phyloP scores from a whole-genome alignment of 306 rosid genomes.

The Albizia julibrissin region DNA sequence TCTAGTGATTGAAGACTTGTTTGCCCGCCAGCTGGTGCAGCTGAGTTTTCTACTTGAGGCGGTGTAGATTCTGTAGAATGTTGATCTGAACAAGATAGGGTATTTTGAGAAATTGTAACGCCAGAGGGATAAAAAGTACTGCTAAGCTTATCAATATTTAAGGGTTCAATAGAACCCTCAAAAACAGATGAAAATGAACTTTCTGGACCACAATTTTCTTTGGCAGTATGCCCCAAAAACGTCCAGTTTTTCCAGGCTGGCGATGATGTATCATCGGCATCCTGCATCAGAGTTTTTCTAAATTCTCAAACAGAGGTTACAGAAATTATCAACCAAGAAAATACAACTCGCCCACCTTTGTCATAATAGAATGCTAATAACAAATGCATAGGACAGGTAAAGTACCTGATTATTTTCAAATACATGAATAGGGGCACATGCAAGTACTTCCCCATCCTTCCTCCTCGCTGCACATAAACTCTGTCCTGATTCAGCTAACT shows the following conservation, averaged over 20 bases:
- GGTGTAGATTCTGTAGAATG: conserved; percentile 23
- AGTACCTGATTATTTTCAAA: conserved; percentile 66
- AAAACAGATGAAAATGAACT: conserved; percentile 42
- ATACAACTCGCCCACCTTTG: conserved; percentile 4
- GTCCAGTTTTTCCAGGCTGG: conserved; percentile 77
- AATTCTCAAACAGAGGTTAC: conserved; percentile 18
- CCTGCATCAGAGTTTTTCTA: conserved; percentile 58
- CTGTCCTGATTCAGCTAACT: conserved; percentile 35
- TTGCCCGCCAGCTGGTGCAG: conserved; percentile 34
- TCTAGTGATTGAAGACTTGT: conserved; percentile 19
- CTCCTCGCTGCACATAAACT: conserved; percentile 25
- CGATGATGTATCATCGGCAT: conserved; percentile 45
- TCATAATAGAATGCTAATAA: conserved; percentile 10
- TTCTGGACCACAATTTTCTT: conserved; percentile 28
- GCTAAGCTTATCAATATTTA: conserved; percentile 55
- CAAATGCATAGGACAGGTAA: conserved; percentile 19
- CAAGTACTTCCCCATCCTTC: conserved; percentile 28
- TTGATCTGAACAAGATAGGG: conserved; percentile 41
- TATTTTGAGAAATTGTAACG: conserved; percentile 34
- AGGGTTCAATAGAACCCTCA: conserved; percentile 58
- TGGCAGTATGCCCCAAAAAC: conserved; percentile 44
- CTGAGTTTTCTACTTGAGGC: conserved; percentile 40
- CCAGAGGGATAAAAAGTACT: conserved; percentile 28
- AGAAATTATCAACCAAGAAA: conserved; percentile 4
- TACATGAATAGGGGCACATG: conserved; percentile 61